Base-by-base conservation (phyloP, 1,284 basidiomycete species). In the Flammula alnicola region DNA sequence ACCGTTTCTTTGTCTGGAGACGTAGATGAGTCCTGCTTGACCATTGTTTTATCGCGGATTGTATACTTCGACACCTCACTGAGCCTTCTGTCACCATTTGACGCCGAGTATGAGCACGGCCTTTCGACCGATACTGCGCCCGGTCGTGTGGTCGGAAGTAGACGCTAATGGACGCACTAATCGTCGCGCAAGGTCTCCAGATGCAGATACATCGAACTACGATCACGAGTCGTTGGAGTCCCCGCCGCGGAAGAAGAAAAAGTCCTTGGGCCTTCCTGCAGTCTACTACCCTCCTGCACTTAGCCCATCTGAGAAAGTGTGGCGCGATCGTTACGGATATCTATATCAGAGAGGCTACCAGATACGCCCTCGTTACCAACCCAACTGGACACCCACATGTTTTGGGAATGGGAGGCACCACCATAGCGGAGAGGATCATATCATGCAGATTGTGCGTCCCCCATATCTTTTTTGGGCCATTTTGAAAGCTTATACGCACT, bases 311-410 rank as follows among this genome's bases (percentile, higher is more conserved):
- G 61, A 63, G 42, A 57, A 40, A 33, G 9, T 63, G 36, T 69
- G 67, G 67, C 61, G 60, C 22, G 61, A 65, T 41, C 57, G 60
- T 8, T 63, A 58, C 33, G 43, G 44, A 2, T 63, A 61, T 52
- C 53, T 69, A 3, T 40, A 54, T 27, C 49, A 61, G 17, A 52
- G 45, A 20, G 68, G 69, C 6, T 68, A 65, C 41, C 56, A 58
- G 47, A 49, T 71, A 9, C 63, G 69, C 3, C 61, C 64, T 5
- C 59, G 68, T 6, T 71, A 64, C 50, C 56, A 57, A 23, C 64
- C 63, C 1, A 55, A 52, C 4, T 71, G 69, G 68, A 56, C 49
- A 5, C 57, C 66, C 12, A 65, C 60, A 12, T 58, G 59, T 54
- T 48, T 47, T 19, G 57, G 58, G 45, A 60, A 56, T 33, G 54